Evolutionary conservation across 2,329 filamentous ascomycete species (phyloP).

Genomic region (Trichoderma harzianum): DNA sequence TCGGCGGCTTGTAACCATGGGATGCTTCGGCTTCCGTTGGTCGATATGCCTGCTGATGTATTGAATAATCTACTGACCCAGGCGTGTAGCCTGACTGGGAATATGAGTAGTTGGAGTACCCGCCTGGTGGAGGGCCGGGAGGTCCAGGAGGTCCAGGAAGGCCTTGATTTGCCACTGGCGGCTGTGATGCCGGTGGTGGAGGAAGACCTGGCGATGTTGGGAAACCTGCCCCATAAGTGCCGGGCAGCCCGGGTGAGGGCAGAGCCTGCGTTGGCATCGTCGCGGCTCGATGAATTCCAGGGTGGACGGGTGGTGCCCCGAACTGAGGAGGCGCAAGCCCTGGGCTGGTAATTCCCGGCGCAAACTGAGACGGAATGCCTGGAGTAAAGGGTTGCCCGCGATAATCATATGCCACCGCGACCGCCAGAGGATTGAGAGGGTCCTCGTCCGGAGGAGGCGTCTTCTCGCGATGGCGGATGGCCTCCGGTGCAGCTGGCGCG

Average conservation of each 20-base stretch:
- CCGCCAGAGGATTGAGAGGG: slow-evolving; percentile 55
- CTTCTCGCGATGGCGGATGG: slow-evolving; percentile 70
- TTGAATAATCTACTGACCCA: slow-evolving; percentile 45
- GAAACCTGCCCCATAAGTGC: slow-evolving; percentile 45
- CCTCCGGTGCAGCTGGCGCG: slow-evolving; percentile 70
- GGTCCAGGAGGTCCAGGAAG: slow-evolving; percentile 35
- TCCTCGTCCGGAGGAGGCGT: slow-evolving; percentile 71
- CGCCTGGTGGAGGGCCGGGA: slow-evolving; percentile 45
- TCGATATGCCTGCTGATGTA: slow-evolving; percentile 68
- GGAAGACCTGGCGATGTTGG: slow-evolving; percentile 43
- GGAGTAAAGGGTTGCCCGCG: slow-evolving; percentile 51
- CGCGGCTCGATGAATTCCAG: slow-evolving; percentile 44
- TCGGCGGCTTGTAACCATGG: slow-evolving; percentile 42
- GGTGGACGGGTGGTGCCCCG: slow-evolving; percentile 38
- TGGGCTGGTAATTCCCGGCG: slow-evolving; percentile 41
- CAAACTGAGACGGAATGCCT: slow-evolving; percentile 46
- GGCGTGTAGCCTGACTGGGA: slow-evolving; percentile 27
- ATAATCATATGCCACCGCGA: slow-evolving; percentile 56
- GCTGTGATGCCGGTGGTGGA: slow-evolving; percentile 34
- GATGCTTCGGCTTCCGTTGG: slow-evolving; percentile 60
- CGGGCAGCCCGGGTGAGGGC: slow-evolving; percentile 39
- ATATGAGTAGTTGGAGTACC: slow-evolving; percentile 55
- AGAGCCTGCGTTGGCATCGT: slow-evolving; percentile 48
- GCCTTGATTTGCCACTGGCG: slow-evolving; percentile 35
- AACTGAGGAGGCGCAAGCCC: slow-evolving; percentile 42